Evolutionary conservation across 164 flowering plant genomes (phyloP), one percentile per base, ranked within the genome.

Genomic region (Tinospora cordifolia): DNA sequence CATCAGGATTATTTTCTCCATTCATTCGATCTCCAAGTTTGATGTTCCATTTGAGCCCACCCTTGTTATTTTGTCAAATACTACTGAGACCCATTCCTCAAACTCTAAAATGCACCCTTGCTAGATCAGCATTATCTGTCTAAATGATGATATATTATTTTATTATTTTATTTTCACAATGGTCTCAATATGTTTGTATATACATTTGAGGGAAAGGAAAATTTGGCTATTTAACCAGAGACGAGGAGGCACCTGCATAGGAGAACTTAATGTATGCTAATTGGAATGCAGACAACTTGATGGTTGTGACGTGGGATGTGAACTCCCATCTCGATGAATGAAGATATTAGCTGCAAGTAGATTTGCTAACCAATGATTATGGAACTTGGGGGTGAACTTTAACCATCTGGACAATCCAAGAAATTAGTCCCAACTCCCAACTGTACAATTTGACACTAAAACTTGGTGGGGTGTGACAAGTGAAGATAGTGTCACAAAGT

Each of bases 301-400:
- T 69, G 72, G 72, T 69, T 0, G 39, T 59, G 51, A 14, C 72
- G 10, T 69, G 36, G 36, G 36, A 59, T 25, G 51, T 69, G 26
- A 59, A 69, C 13, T 69, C 51, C 60, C n/a, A n/a, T n/a, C n/a
- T n/a, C n/a, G n/a, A 63, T 71, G 73, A 66, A 71, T 40, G 73
- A 63, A 36, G 67, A 64, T n/a, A 63, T 64, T 27, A 19, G 22
- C 62, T 71, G 62, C 44, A 63, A 71, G 34, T 49, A 71, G 14
- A 63, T 63, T 62, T 47, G 67, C 44, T 71, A 47, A 3, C 13
- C 60, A 14, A 71, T n/a, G n/a, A 44, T 46, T 22, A 71, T 47
- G 25, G 67, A 71, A 34, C 67, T 71, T 30, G 63, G 67, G 41
- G 73, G 46, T n/a, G 5, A 47, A 47, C 34, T 11, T 63, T 6